Conservation (phyloP, 108 stramenopile genomes). For the Nitzschia sp. region DNA sequence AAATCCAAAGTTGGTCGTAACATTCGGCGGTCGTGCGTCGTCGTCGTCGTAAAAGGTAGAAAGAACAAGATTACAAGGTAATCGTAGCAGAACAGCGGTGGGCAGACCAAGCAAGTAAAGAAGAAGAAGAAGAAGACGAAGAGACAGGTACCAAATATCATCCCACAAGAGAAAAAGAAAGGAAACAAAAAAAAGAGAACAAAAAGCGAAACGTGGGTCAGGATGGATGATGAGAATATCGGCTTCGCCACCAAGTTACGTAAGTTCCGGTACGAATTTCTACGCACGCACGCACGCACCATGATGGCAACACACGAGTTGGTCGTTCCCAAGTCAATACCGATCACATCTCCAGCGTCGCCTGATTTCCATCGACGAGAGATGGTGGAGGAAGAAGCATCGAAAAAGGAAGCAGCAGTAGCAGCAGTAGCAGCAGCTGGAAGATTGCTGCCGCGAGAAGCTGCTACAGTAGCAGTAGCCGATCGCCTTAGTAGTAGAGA, state of each 20-base stretch:
- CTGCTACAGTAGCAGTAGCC: background rate
- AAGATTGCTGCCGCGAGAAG: background rate
- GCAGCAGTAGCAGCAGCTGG: background rate
- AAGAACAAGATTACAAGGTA: no score
- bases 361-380: constrained; percentile 54
- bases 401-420: background rate
- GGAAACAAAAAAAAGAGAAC: background rate
- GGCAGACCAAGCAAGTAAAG: background rate
- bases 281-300: constrained; percentile 58
- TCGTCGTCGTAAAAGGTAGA: no score
- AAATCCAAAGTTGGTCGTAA: background rate
- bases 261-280: background rate
- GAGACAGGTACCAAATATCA: background rate
- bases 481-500: constrained; percentile 16
- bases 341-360: constrained; percentile 95
- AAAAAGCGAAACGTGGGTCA: background rate
- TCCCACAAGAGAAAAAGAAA: background rate
- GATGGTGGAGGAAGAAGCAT: background rate
- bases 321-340: constrained; percentile 99
- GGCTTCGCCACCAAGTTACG: background rate
- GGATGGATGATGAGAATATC: background rate
- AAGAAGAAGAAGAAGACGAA: background rate
- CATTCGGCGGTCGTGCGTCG: no score
- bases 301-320: constrained; percentile 99
- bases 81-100: no score